Conservation (phyloP, 1,284 basidiomycete genomes). For the Fistulinella cinereoalba region DNA sequence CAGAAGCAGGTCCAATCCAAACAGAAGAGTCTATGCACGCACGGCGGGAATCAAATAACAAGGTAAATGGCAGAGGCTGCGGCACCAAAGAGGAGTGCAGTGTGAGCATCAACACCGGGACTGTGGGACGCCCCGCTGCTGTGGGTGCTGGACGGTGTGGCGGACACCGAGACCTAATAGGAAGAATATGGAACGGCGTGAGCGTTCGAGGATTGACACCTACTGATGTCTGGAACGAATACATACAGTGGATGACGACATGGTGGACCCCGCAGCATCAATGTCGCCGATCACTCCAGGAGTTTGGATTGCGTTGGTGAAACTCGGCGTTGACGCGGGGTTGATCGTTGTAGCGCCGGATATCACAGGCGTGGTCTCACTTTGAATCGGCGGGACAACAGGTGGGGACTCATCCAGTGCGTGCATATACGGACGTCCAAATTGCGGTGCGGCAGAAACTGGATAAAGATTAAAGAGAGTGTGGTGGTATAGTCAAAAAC, state of each 20-base stretch:
- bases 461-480: background rate
- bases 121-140: conserved; percentile 15
- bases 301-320: background rate
- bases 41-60: conserved; percentile 5
- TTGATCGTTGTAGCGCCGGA: background rate
- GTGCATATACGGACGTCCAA: conserved; percentile 13
- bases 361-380: background rate
- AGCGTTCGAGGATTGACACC: background rate
- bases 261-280: background rate
- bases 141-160: background rate
- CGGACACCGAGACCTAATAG: background rate
- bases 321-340: background rate
- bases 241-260: background rate
- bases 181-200: background rate
- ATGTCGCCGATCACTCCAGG: background rate
- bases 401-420: conserved; percentile 7
- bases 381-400: background rate
- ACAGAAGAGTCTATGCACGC: background rate
- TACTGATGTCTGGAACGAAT: background rate
- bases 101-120: conserved; percentile 1
- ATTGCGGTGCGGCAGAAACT: conserved; percentile 22
- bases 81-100: conserved; percentile 7
- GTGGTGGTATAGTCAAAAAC: background rate
- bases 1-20: background rate
- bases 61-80: conserved; percentile 10